Evolutionary conservation across 148 eudicot genomes (phyloP), one percentile per base, ranked within the genome.

Genomic region (Chenopodium quinoa): DNA sequence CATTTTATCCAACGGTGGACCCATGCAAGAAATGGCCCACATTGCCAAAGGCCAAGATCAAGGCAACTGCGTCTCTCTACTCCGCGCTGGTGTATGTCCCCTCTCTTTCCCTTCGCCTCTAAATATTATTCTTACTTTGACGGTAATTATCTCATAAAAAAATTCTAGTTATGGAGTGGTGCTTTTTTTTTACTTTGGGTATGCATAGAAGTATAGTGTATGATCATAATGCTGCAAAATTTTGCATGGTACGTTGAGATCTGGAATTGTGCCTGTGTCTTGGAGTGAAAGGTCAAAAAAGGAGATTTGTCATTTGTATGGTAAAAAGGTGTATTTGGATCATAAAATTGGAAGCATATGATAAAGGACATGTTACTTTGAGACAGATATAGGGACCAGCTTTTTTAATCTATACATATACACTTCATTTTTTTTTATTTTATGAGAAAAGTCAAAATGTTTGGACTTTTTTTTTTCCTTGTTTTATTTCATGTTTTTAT

Each of bases 1-100:
- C 83, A 95, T 95, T 3, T 79, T 95, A 71, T 95, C 98, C 64
- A 93, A 93, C 47, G 98, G 98, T 29, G 97, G 97, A 0, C 98
- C 98, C 1, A 95, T 95, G 98, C 98, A 93, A 66, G 98, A 95
- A 80, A 93, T 95, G 97, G 94, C 96, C 29, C 97, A 89, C 84
- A 89, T 93, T 48, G 97, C 97, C 77, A 95, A 95, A 78, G 98
- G 97, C 76, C 98, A 91, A 79, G 97, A 95, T 78, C 97, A 90
- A 64, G 97, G 97, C 89, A 95, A 95, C 82, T 92, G 94, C 56
- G 97, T 93, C 71, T 95, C 97, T 4, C 97, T 95, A 80, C 98
- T 95, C 37, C 91, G 98, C 13, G 92, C 96, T 37, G 89, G 91
- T 31, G 98, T 95, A 95, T 77, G 84, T 79, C 48, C 69, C 73